Base-by-base conservation (phyloP, 495 filamentous ascomycete genomes). In the Alectoria sarmentosa region DNA sequence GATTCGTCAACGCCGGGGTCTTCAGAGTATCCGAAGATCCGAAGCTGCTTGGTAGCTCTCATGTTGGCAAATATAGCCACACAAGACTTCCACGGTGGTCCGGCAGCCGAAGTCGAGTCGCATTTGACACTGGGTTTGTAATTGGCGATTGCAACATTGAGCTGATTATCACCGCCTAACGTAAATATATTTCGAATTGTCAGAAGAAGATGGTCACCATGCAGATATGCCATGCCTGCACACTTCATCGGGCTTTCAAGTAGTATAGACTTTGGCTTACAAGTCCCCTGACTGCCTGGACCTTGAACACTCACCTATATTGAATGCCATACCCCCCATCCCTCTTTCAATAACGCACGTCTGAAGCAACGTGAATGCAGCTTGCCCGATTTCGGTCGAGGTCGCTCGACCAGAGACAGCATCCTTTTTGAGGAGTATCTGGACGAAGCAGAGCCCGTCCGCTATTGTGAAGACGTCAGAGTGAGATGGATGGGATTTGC, bases 401-500 rank as follows among this genome's bases (percentile, higher is more conserved):
- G 4, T 23, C 23, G 57, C 57, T 3, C 23, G n/a, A 0, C 57
- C 57, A 26, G 14, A 21, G 2, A 26, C 13, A 1, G 36, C 57
- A 2, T 19, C 36, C 14, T 1, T 2, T 3, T 9, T 30, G 1
- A 60, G 10, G 7, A 60, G 0, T 26, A 36, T 21, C 36, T 60
- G 57, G 1, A 60, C 14, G 57, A 60, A 60, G 36, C 57, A 60
- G 13, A 60, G 19, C 13, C 57, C 57, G 36, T 60, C 57, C 36
- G 41, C 57, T 60, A 11, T 60, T 26, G 11, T 28, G 26, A 0
- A 21, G 8, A 30, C 6, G 30, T 55, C 30, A 60, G 57, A 26
- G 23, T 39, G 36, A 26, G 37, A 60, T 19, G 13, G 8, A 60
- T 5, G 8, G 30, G 34, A 55, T 30, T n/a, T 34, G 52, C n/a